Base-by-base conservation (phyloP, 2,329 filamentous ascomycete species). In the Ceratocystis papillata region DNA sequence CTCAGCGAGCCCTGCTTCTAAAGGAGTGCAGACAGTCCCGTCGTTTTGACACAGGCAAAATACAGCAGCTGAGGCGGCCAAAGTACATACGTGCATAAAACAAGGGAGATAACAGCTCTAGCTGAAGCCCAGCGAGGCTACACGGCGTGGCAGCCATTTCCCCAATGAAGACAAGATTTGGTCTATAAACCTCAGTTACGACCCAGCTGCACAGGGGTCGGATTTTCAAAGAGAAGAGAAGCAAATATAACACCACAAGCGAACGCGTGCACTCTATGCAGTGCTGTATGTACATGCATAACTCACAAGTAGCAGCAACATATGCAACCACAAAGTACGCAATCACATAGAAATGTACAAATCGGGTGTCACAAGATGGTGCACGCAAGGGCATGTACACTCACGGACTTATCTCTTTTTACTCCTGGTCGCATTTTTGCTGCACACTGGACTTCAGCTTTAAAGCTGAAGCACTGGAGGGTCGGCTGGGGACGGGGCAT, bases 201-300 rank as follows among this genome's bases (percentile, higher is more conserved):
- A 17, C 10, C 28, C 53, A 57, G 53, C 53, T 33, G 53, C 53
- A 57, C 53, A 57, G 25, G 53, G 53, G 17, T 57, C 53, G 53
- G 12, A 30, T 30, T 41, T 41, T 15, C 1, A 5, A 41, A 41
- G 37, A 41, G 37, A 41, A 41, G 12, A 41, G 10, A 41, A 41
- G 37, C 37, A 41, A 41, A 41, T 4, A 41, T 41, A 41, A 10
- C 37, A 41, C 10, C 37, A 41, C 37, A 41, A 12, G 37, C 10
- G 10, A 41, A 41, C 37, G 37, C 17, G 46, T 50, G n/a, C 22
- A 53, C 12, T 20, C 6, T 20, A 22, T 25, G 48, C 15, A 53
- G 3, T 53, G 17, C 17, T 53, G n/a, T 53, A 25, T 53, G 12
- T 22, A 53, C n/a, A 53, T 53, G n/a, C n/a, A 10, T 22, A 53